Evolutionary conservation across 305 asterid genomes (phyloP), one percentile per base, ranked within the genome.

Genomic region (Rubia peregrina): DNA sequence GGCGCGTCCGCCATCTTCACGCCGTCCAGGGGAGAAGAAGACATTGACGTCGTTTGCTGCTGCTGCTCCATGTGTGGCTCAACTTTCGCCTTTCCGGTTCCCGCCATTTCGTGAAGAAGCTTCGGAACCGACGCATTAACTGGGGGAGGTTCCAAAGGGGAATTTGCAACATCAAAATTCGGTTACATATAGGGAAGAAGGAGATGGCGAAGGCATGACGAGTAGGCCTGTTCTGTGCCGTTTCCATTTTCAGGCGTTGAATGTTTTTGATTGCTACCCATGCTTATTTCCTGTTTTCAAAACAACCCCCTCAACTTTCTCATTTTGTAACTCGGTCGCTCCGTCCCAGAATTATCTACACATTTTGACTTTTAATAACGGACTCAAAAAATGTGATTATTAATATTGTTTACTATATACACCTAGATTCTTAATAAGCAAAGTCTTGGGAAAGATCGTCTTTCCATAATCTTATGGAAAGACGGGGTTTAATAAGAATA

Each of bases 1-100:
- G 98, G 97, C 7, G 97, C 86, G 21, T 90, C 96, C 74, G 79
- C 83, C 51, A 92, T 84, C 13, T 81, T 85, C 71, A 76, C 86
- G 53, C 88, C 89, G 57, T 83, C 76, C 71, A 59, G 63, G 14
- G 63, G 63, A 21, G 63, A 59, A 59, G 21, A 53, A 53, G 60
- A 53, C 60, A 53, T n/a, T n/a, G 60, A n/a, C 60, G 24, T 1
- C 60, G 1, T 6, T 4, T 38, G 41, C 21, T 49, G 61, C 60
- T 6, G n/a, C 21, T 49, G 61, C 33, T n/a, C 30, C 61, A 56
- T 21, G 6, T 21, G 80, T 30, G 77, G 83, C 77, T 85, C 96
- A 77, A 82, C 96, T 82, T 82, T 79, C 57, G 75, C 91, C 78
- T 84, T 65, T 49, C 82, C 88, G 77, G 80, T 84, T 76, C 86